phyloP scores from a whole-genome alignment of 441 rosid species.

The Adansonia gregorii region DNA sequence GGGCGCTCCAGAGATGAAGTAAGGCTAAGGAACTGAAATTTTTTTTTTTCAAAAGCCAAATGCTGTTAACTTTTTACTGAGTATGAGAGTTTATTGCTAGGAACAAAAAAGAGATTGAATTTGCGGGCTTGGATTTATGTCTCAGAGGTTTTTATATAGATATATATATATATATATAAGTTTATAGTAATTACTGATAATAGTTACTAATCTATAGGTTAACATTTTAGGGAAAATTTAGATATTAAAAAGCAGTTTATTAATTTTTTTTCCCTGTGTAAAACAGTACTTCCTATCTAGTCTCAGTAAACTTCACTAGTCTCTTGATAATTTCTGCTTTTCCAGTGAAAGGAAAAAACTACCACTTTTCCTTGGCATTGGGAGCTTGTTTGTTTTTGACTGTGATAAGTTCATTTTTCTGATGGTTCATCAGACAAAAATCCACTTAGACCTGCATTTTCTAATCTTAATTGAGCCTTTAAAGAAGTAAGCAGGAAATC shows the following conservation, averaged over 20 bases:
- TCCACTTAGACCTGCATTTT: background rate
- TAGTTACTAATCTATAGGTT: background rate
- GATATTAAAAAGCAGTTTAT: background rate
- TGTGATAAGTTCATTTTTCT: background rate
- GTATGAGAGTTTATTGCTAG: background rate
- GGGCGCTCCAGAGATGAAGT: background rate
- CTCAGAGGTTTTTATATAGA: background rate
- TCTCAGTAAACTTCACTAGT: background rate
- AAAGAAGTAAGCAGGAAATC: constrained; percentile 9
- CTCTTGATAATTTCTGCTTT: background rate
- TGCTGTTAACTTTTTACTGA: background rate
- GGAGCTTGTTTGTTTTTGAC: background rate
- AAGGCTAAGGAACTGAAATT: background rate
- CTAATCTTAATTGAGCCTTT: background rate
- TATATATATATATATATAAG: background rate
- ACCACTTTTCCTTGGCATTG: background rate
- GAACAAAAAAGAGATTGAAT: background rate
- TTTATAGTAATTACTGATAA: background rate
- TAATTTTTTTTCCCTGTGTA: background rate
- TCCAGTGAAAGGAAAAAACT: background rate
- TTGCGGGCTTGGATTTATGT: background rate
- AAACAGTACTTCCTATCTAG: background rate
- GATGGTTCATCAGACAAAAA: background rate
- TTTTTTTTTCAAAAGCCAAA: background rate
- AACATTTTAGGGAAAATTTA: background rate